phyloP scores from a whole-genome alignment of 2,329 filamentous ascomycete genomes.

The Pyricularia sp. region DNA sequence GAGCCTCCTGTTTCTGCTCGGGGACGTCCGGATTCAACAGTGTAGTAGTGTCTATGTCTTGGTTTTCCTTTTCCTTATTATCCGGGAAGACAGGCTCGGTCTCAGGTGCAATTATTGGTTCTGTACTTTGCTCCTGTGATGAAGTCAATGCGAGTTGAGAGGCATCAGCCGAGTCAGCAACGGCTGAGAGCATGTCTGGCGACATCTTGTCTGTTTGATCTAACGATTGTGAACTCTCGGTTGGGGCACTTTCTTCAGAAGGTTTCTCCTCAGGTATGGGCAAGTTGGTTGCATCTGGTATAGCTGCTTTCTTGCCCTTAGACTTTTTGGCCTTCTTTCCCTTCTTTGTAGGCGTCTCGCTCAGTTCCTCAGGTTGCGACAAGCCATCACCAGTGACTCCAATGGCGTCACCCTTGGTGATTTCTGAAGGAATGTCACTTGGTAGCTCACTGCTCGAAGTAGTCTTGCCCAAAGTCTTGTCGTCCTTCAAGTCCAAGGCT shows the following conservation, averaged over 20 bases:
- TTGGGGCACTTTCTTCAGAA: background rate
- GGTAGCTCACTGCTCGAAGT: background rate
- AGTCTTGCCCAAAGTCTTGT: background rate
- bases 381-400: background rate
- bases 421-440: background rate
- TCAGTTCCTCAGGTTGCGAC: background rate
- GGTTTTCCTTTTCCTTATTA: too few relatives aligned
- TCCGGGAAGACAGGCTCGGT: background rate
- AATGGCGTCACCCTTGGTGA: background rate
- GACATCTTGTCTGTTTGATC: background rate
- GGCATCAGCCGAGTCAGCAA: background rate
- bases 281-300: background rate
- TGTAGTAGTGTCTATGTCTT: too few relatives aligned
- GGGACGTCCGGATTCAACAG: background rate
- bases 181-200: background rate
- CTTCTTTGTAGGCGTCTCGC: slow-evolving; percentile 19
- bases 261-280: background rate
- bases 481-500: background rate
- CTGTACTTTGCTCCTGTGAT: background rate
- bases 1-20: background rate
- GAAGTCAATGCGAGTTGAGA: background rate
- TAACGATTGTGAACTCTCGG: background rate
- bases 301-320: background rate
- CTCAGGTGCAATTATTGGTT: background rate
- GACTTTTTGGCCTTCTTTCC: slow-evolving; percentile 16